phyloP scores from a whole-genome alignment of 805 yeast genomes.

The Sugiyamaella boreocaroliniensis region DNA sequence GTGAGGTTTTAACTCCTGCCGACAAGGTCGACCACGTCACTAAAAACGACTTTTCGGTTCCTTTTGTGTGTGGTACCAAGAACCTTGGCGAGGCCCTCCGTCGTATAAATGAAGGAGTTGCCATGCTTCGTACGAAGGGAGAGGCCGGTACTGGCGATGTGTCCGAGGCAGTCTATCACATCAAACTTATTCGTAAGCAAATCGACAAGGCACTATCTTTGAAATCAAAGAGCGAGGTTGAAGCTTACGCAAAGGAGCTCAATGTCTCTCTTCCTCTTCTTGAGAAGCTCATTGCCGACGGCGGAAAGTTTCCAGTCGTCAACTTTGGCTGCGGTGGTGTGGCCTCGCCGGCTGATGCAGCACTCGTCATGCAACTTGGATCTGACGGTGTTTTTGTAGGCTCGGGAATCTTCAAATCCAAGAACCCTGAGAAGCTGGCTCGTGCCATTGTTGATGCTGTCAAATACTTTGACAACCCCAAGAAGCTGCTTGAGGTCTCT shows the following conservation, averaged over 20 bases:
- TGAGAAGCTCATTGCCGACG: slow-evolving; percentile 38
- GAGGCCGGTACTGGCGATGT: slow-evolving; percentile 89
- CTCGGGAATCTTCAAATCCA: slow-evolving; percentile 71
- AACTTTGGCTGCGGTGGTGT: slow-evolving; percentile 87
- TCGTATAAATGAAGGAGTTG: slow-evolving; percentile 75
- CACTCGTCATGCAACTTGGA: slow-evolving; percentile 74
- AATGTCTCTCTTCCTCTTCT: slow-evolving; percentile 56
- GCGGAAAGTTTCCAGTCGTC: slow-evolving; percentile 69
- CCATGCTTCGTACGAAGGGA: slow-evolving; percentile 81
- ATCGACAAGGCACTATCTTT: slow-evolving; percentile 42
- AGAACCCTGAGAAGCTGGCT: slow-evolving; percentile 67
- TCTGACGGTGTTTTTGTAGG: slow-evolving; percentile 75
- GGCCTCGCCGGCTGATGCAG: slow-evolving; percentile 85
- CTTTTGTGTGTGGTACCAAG: slow-evolving; percentile 80
- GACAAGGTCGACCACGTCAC: slow-evolving; percentile 60
- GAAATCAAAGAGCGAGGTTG: slow-evolving; percentile 40
- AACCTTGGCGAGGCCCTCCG: slow-evolving; percentile 77
- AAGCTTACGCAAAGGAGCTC: slow-evolving; percentile 45
- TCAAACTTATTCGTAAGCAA: slow-evolving; percentile 51
- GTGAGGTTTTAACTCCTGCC: slow-evolving; percentile 80
- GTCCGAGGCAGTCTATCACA: slow-evolving; percentile 74
- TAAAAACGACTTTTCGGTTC: slow-evolving; percentile 56
- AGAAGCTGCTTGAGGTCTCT: slow-evolving; percentile 54
- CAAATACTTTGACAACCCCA: slow-evolving; percentile 58
- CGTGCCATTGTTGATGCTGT: slow-evolving; percentile 75